Evolutionary conservation across 805 yeast genomes (phyloP).

Genomic region (Starmerella bombi): DNA sequence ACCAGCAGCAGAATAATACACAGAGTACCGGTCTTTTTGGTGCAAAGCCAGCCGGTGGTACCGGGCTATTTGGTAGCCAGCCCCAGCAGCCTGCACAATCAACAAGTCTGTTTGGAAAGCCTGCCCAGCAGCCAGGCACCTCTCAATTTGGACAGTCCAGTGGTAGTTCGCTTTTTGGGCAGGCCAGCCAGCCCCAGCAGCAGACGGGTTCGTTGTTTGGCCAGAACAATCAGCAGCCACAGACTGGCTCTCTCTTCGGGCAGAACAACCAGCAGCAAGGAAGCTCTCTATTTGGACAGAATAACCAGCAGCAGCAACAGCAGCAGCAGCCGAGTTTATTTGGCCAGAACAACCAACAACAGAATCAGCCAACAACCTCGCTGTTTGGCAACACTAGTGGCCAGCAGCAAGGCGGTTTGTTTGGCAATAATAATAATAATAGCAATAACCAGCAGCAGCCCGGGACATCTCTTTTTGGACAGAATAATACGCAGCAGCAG

Average conservation of each 20-base stretch:
- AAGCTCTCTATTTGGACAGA: slow-evolving; percentile 1
- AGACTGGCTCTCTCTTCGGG: background rate
- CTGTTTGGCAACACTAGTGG: background rate
- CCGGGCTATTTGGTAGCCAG: slow-evolving; percentile 26
- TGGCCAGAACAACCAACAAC: slow-evolving; percentile 1
- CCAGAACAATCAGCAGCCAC: background rate
- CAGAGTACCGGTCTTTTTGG: slow-evolving; percentile 31
- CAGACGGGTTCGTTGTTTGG: slow-evolving; percentile 15
- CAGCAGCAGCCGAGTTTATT: background rate
- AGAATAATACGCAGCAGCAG: slow-evolving; percentile 2
- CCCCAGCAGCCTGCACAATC: slow-evolving; percentile 6
- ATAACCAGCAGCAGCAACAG: background rate
- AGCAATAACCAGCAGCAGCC: slow-evolving; percentile 3
- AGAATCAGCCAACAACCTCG: background rate
- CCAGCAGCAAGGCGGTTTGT: background rate
- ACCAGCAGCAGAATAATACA: slow-evolving; percentile 5
- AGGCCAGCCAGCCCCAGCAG: slow-evolving; percentile 1
- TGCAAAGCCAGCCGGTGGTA: slow-evolving; percentile 13
- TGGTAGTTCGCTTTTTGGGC: background rate
- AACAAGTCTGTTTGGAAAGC: slow-evolving; percentile 19
- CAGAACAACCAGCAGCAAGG: slow-evolving; percentile 1
- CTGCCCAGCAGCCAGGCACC: slow-evolving; percentile 4
- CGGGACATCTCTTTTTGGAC: slow-evolving; percentile 16
- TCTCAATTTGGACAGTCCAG: background rate
- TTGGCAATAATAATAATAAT: background rate